Evolutionary conservation across 1,284 basidiomycete species (phyloP).

Genomic region (Waitea zeae): DNA sequence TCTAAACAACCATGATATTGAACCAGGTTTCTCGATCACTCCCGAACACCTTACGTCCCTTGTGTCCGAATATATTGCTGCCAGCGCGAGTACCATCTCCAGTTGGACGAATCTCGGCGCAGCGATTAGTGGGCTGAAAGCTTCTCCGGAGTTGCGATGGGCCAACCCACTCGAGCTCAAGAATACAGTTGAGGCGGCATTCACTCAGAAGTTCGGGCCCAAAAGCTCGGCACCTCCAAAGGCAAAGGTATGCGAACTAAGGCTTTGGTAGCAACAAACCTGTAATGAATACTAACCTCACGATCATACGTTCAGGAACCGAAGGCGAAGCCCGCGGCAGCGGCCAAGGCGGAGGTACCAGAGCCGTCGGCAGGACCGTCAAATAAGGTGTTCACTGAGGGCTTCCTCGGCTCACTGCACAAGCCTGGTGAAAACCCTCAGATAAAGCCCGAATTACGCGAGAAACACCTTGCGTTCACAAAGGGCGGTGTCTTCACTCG

Average conservation of each 20-base stretch:
- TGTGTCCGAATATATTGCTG: slow-evolving; percentile 44
- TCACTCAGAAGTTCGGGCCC: slow-evolving; percentile 63
- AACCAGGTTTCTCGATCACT: slow-evolving; percentile 65
- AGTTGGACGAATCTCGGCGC: slow-evolving; percentile 68
- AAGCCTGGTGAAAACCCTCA: slow-evolving; percentile 93
- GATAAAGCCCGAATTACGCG: slow-evolving; percentile 59
- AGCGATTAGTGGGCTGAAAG: slow-evolving; percentile 57
- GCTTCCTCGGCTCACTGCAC: slow-evolving; percentile 88
- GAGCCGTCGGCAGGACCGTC: slow-evolving; percentile 20
- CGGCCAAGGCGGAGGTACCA: slow-evolving; percentile 13
- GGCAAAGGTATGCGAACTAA: slow-evolving; percentile 35
- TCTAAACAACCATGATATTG: not conserved
- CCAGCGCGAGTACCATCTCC: slow-evolving; percentile 24
- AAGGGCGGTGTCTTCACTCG: slow-evolving; percentile 84
- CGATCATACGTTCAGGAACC: slow-evolving; percentile 23
- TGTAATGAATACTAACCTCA: not conserved
- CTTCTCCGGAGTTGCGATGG: slow-evolving; percentile 66
- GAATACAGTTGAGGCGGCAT: slow-evolving; percentile 66
- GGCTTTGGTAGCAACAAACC: too few relatives aligned
- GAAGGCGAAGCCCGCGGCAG: slow-evolving; percentile 29
- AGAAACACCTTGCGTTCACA: slow-evolving; percentile 72
- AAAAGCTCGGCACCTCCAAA: slow-evolving; percentile 58
- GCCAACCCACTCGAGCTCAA: slow-evolving; percentile 84
- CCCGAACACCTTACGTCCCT: slow-evolving; percentile 46
- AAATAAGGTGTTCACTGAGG: slow-evolving; percentile 81